Conservation (phyloP, 352 stramenopile genomes). For the Globisporangium spiculum region DNA sequence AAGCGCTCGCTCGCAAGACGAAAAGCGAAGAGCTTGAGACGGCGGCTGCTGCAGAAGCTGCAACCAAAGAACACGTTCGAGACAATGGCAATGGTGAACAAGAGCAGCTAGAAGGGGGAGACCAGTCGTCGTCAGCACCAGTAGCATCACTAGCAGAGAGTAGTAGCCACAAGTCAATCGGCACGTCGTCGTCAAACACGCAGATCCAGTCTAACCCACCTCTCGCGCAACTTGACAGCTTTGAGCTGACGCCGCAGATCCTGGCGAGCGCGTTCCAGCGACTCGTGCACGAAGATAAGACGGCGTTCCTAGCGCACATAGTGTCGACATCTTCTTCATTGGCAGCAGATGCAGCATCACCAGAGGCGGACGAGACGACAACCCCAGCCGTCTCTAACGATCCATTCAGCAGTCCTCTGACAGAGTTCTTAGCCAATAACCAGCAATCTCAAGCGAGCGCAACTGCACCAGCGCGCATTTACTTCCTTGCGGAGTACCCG, state of each 20-base stretch:
- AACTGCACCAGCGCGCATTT: slow-evolving; percentile 34
- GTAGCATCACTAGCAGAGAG: slow-evolving; percentile 8
- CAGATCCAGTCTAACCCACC: not conserved
- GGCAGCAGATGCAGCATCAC: not conserved
- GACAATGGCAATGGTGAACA: not conserved
- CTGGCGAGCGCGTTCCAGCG: slow-evolving; percentile 54
- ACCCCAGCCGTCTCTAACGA: not conserved
- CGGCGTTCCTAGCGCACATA: slow-evolving; percentile 23
- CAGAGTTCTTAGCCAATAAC: not conserved
- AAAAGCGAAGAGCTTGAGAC: slow-evolving; percentile 14
- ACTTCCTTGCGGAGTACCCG: slow-evolving; percentile 63
- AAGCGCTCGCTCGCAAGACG: slow-evolving; percentile 22
- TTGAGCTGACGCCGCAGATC: slow-evolving; percentile 23
- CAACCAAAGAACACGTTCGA: not conserved
- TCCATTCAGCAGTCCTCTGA: not conserved
- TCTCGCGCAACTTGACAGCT: not conserved
- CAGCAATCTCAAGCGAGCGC: not conserved
- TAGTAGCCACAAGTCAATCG: not conserved
- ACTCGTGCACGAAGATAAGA: slow-evolving; percentile 42
- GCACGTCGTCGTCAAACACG: not conserved
- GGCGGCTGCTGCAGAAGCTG: not conserved
- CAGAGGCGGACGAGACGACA: not conserved
- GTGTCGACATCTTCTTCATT: not conserved
- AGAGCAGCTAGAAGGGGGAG: not conserved
- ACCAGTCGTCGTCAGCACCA: not conserved